Conservation (phyloP, 2,329 filamentous ascomycete species). For the Microdochium bolleyi region DNA sequence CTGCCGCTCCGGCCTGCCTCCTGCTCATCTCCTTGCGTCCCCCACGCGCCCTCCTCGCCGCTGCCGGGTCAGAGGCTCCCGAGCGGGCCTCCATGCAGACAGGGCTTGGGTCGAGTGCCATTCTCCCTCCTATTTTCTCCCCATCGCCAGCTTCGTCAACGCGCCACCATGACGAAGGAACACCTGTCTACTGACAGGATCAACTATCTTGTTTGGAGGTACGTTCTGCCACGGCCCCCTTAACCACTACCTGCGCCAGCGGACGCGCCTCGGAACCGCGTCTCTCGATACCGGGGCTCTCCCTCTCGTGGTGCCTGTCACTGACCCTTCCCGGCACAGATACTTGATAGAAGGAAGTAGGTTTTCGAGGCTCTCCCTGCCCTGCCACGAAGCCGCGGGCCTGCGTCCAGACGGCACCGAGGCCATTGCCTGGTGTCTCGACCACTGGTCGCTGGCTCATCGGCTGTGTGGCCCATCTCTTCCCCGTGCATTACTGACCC, state of each 20-base stretch:
- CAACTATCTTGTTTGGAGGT: conserved; percentile 68
- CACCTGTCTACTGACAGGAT: conserved; percentile 58
- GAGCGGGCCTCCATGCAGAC: too few species aligned
- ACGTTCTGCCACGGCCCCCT: conserved; percentile 27
- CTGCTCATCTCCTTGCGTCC: background rate
- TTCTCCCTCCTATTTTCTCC: conserved; percentile 1
- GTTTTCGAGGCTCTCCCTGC: conserved; percentile 19
- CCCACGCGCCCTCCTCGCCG: too few species aligned
- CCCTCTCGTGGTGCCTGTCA: conserved; percentile 2
- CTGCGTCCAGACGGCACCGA: background rate
- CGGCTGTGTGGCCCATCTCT: conserved; percentile 2
- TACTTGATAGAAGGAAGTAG: conserved; percentile 56
- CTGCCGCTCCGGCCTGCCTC: background rate
- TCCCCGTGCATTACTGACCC: conserved; percentile 22
- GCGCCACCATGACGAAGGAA: conserved; percentile 44
- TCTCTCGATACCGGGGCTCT: background rate
- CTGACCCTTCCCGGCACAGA: conserved; percentile 24
- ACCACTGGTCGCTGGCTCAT: background rate
- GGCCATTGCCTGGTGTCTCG: background rate
- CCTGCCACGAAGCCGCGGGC: background rate
- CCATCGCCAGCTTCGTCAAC: conserved; percentile 8
- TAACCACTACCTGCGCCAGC: conserved; percentile 1
- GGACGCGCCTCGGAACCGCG: background rate
- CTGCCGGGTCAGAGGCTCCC: too few species aligned
- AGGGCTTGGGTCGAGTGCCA: too few species aligned